Conservation (phyloP, 2,329 filamentous ascomycete genomes). For the Raffaelea arxii region DNA sequence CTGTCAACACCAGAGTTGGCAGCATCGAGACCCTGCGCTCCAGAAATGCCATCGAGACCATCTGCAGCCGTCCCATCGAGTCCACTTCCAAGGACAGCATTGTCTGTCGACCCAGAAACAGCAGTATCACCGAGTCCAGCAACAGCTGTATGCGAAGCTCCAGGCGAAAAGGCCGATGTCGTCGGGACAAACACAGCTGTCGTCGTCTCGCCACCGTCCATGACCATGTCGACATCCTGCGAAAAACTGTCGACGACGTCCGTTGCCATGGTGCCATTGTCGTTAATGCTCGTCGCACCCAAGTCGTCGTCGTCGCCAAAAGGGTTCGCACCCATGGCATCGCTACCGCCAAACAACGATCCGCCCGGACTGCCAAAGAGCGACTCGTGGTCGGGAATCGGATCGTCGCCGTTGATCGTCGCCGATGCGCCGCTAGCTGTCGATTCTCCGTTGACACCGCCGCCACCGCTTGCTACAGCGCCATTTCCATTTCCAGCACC, state of each 20-base stretch:
- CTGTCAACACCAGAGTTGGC: too few relatives aligned
- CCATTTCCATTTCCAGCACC: too few relatives aligned
- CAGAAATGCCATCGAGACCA: too few relatives aligned
- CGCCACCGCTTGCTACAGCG: constrained; percentile 30
- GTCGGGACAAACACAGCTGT: constrained; percentile 19
- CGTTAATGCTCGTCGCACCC: too few relatives aligned
- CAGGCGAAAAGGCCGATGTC: too few relatives aligned
- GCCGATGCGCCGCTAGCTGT: constrained; percentile 22
- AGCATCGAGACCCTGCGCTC: too few relatives aligned
- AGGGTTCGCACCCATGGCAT: constrained; percentile 44
- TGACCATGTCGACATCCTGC: constrained; percentile 23
- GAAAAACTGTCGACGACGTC: constrained; percentile 6
- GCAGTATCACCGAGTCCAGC: too few relatives aligned
- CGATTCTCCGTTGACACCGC: constrained; percentile 17
- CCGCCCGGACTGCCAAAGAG: constrained; percentile 75
- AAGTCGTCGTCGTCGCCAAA: constrained; percentile 73
- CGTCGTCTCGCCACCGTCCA: constrained; percentile 28
- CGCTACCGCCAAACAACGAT: constrained; percentile 80
- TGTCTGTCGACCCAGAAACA: too few relatives aligned
- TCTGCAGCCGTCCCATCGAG: too few relatives aligned
- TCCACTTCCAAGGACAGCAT: too few relatives aligned
- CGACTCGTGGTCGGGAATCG: constrained; percentile 59
- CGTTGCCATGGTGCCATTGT: constrained; percentile 20
- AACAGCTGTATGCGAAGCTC: too few relatives aligned
- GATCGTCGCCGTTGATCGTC: constrained; percentile 23